Evolutionary conservation across 2,329 filamentous ascomycete species (phyloP), one percentile per base, ranked within the genome.

Genomic region (Colletotrichum sp.): DNA sequence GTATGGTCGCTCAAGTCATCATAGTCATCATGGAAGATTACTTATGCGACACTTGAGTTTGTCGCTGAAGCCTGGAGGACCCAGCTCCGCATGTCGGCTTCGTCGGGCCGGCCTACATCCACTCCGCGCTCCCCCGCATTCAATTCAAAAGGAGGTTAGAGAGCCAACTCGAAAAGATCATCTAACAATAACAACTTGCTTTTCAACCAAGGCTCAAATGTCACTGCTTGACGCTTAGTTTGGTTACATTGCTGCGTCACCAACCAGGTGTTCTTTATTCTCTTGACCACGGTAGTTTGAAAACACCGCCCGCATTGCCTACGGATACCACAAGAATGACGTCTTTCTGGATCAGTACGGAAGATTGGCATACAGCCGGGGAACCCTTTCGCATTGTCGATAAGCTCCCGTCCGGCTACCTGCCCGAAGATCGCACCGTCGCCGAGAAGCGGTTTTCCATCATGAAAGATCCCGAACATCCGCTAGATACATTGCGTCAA

Each of bases 281-380:
- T 26, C 28, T 24, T n/a, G 10, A 4, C n/a, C 16, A 28, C 10
- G 24, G 36, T 32, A 8, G 26, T 9, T 62, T 18, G n/a, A 10
- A 18, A 62, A 62, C n/a, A 3, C 10, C n/a, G 44, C 44, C 13
- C 44, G 16, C 18, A 10, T 28, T 68, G 65, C 21, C 65, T 57
- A 18, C 15, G 16, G 3, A 30, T 5, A 24, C 44, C 18, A 32
- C 15, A 34, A n/a, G 28, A 16, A 49, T 13, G 44, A 49, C 10
- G n/a, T 9, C 68, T 8, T 81, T 60, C 21, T 81, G 80, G 80
- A 72, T 81, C 4, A 72, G 78, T 1, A 75, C 80, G 1, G 79
- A 81, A 64, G 80, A 81, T 36, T 81, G 80, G 80, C 80, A 81
- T 57, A 79, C 80, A 1, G 80, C 80, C 16, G 80, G 80, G 12